Base-by-base conservation (phyloP, 352 stramenopile species). In the Phytophthora pisi region DNA sequence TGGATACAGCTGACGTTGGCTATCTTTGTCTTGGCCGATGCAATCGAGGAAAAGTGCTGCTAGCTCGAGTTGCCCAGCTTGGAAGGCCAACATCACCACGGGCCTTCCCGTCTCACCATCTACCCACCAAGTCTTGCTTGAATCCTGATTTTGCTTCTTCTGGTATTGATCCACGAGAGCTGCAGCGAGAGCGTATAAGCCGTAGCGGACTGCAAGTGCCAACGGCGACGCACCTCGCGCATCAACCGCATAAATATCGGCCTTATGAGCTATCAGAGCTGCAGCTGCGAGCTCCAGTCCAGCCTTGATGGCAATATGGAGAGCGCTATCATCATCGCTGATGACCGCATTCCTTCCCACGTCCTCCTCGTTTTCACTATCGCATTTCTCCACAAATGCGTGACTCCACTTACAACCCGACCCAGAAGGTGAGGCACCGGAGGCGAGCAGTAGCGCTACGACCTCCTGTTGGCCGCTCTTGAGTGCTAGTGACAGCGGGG, bases 281-380 rank as follows among this genome's bases (percentile, higher is more conserved):
- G 63, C 58, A 9, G 82, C 80, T 30, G 79, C 80, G n/a, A 68
- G 50, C 2, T 74, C 52, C 31, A 87, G 58, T 15, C 82, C 82
- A 16, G 74, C 59, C 45, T 91, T 91, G 57, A 91, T 88, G 16
- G 77, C 74, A 24, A 89, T 64, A 28, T 89, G 82, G n/a, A 91
- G 73, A 18, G 80, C 77, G 9, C 70, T 69, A 34, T 91, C 80
- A 8, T 66, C 52, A 20, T 81, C 46, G 0, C 72, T 53, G 24
- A 81, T 59, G 7, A 70, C 13, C 13, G 40, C 28, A 10, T 60
- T 69, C 15, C 42, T 51, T 18, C 55, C 53, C 34, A 18, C 42
- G 30, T 49, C 38, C 23, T 66, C 58, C 18, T 64, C 56, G 5
- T 53, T 59, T 53, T 43, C 53, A 64, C 31, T 55, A 20, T 66